Evolutionary conservation across 2,329 filamentous ascomycete species (phyloP).

Genomic region (Cladosporium sp.): DNA sequence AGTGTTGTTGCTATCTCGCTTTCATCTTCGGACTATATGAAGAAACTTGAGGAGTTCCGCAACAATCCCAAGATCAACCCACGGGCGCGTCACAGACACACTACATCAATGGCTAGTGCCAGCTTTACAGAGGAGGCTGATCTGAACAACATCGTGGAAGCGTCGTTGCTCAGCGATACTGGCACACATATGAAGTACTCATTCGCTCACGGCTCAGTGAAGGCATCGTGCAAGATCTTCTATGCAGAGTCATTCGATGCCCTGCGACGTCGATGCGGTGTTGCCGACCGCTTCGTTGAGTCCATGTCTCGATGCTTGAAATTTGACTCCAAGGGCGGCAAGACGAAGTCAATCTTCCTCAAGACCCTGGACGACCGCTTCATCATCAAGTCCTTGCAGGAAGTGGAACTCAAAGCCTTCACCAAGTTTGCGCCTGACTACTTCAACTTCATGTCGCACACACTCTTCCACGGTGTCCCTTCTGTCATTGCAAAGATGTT

Average conservation of each 20-base stretch:
- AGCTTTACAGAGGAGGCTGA: slow-evolving; percentile 42
- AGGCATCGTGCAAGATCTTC: slow-evolving; percentile 97
- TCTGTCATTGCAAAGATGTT: slow-evolving; percentile 99
- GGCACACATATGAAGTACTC: slow-evolving; percentile 96
- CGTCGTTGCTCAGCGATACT: slow-evolving; percentile 78
- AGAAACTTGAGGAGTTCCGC: slow-evolving; percentile 72
- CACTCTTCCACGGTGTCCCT: slow-evolving; percentile 86
- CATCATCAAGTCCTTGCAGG: slow-evolving; percentile 86
- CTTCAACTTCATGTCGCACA: slow-evolving; percentile 95
- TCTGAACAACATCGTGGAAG: slow-evolving; percentile 76
- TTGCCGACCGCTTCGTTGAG: slow-evolving; percentile 91
- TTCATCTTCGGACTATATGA: slow-evolving; percentile 81
- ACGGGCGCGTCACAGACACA: slow-evolving; percentile 26
- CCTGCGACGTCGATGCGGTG: slow-evolving; percentile 85
- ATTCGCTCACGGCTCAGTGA: slow-evolving; percentile 89
- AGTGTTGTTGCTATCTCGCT: slow-evolving; percentile 93
- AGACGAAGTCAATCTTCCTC: slow-evolving; percentile 95
- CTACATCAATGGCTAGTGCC: slow-evolving; percentile 24
- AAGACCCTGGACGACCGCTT: slow-evolving; percentile 95
- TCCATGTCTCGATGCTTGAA: slow-evolving; percentile 93
- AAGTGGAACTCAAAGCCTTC: slow-evolving; percentile 91
- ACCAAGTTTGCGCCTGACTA: slow-evolving; percentile 94
- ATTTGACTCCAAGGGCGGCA: slow-evolving; percentile 97
- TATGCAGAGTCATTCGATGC: slow-evolving; percentile 98
- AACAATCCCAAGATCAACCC: slow-evolving; percentile 30